phyloP scores from a whole-genome alignment of 2,329 filamentous ascomycete species.

The Fusarium albosuccineum region DNA sequence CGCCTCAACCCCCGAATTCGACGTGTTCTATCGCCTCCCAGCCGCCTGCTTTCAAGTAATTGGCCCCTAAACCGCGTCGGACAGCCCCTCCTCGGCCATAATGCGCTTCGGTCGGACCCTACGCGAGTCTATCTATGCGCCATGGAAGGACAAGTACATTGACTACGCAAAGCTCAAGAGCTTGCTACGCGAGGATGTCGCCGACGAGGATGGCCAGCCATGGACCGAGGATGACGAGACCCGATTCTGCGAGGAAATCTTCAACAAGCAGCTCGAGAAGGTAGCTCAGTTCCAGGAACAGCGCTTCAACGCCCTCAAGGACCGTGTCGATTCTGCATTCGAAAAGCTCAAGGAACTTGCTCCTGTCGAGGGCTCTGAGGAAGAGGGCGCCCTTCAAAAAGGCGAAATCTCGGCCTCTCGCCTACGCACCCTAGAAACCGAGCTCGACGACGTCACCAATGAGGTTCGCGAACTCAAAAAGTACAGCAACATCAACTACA shows the following conservation, averaged over 20 bases:
- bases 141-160: conserved; percentile 95
- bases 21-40: conserved; percentile 2
- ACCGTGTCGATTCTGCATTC: conserved; percentile 67
- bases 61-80: conserved; percentile 6
- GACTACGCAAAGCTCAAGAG: conserved; percentile 95
- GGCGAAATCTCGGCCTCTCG: conserved; percentile 62
- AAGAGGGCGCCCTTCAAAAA: conserved; percentile 66
- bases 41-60: conserved; percentile 20
- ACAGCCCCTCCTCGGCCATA: conserved; percentile 16
- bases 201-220: conserved; percentile 68
- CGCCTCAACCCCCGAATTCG: conserved; percentile 2
- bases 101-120: conserved; percentile 98
- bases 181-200: conserved; percentile 82
- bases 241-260: conserved; percentile 92
- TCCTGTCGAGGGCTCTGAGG: conserved; percentile 55
- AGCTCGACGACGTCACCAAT: conserved; percentile 89
- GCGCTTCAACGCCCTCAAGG: conserved; percentile 72
- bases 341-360: conserved; percentile 85
- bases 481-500: conserved; percentile 97
- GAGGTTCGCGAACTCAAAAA: conserved; percentile 94
- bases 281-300: conserved; percentile 89
- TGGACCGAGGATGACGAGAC: conserved; percentile 98
- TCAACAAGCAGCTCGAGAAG: conserved; percentile 95
- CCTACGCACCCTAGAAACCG: conserved; percentile 78
- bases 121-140: conserved; percentile 80